Conservation (phyloP, 1,284 basidiomycete species). For the Schizophyllum commune region DNA sequence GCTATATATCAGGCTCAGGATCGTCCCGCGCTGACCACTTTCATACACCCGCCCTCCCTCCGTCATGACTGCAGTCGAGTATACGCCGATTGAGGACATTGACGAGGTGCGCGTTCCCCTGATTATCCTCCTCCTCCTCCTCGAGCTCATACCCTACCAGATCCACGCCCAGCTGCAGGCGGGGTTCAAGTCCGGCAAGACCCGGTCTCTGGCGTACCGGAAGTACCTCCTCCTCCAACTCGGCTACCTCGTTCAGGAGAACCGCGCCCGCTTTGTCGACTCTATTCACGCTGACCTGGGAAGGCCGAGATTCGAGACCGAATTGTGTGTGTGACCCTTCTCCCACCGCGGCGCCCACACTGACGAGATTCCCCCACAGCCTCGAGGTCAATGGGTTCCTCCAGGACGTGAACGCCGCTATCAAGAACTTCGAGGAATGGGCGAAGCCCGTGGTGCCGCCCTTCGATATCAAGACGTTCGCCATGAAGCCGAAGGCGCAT, state of each 20-base stretch:
- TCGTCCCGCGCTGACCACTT: too few relatives aligned
- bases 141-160: conserved; percentile 23
- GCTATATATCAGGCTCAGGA: too few relatives aligned
- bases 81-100: conserved; percentile 30
- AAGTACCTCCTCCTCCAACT: conserved; percentile 63
- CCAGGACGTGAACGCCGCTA: conserved; percentile 54
- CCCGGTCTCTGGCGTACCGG: conserved; percentile 50
- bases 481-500: conserved; percentile 55
- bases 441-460: conserved; percentile 56
- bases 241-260: conserved; percentile 61
- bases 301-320: conserved; percentile 42
- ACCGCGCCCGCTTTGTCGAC: conserved; percentile 45
- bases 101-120: conserved; percentile 17
- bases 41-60: too few relatives aligned
- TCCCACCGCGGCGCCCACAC: not conserved
- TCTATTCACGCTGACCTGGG: conserved; percentile 51
- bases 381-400: conserved; percentile 49
- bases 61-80: too few relatives aligned
- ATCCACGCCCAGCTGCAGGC: conserved; percentile 42
- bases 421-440: conserved; percentile 72
- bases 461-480: conserved; percentile 45
- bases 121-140: not conserved
- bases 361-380: conserved; percentile 24
- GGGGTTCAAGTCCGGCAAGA: conserved; percentile 52
- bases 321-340: conserved; percentile 39